A percentile compares a stretch with the other conserved stretches of the same genome.
These are phyloP conservation scores for Rhodamnia argentea DNA, from an alignment of 345 rosid species.

Conservation along the genomic window DNA sequence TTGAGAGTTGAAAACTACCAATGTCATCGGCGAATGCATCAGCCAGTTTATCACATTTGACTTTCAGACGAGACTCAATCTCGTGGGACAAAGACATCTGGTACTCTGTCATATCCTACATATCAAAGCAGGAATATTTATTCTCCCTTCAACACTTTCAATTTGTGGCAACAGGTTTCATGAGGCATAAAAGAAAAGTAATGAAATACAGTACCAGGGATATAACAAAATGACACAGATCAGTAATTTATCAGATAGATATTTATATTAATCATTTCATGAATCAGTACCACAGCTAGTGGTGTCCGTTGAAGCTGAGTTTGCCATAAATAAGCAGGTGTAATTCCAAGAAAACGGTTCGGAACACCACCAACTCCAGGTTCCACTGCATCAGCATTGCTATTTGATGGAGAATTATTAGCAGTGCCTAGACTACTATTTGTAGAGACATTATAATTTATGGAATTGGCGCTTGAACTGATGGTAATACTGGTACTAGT, in stretches of 20 bases:
- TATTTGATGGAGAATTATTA: conserved; percentile 16
- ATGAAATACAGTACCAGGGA: background rate
- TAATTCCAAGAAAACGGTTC: conserved; percentile 84
- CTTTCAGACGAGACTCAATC: conserved; percentile 73
- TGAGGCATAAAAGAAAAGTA: background rate
- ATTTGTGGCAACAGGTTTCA: background rate
- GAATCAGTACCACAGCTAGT: conserved; percentile 38
- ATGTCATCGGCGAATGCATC: conserved; percentile 79
- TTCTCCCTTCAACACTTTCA: background rate
- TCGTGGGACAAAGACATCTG: conserved; percentile 75
- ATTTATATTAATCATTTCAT: background rate
- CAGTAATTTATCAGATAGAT: background rate
- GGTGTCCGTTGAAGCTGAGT: conserved; percentile 72
- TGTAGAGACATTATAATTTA: conserved; percentile 41
- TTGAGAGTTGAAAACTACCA: conserved; percentile 32
- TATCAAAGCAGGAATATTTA: background rate
- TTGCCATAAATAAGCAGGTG: conserved; percentile 79
- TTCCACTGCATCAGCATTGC: conserved; percentile 42
- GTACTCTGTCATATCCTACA: conserved; percentile 79
- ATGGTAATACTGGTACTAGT: conserved; percentile 58
- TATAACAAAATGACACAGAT: background rate
- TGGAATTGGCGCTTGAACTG: conserved; percentile 67
- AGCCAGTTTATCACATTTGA: conserved; percentile 78
- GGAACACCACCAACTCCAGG: conserved; percentile 90
- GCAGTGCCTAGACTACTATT: conserved; percentile 32